These are phyloP conservation scores for Arthromyces matolae DNA, from an alignment of 768 basidiomycete species.

Conservation along the genomic window DNA sequence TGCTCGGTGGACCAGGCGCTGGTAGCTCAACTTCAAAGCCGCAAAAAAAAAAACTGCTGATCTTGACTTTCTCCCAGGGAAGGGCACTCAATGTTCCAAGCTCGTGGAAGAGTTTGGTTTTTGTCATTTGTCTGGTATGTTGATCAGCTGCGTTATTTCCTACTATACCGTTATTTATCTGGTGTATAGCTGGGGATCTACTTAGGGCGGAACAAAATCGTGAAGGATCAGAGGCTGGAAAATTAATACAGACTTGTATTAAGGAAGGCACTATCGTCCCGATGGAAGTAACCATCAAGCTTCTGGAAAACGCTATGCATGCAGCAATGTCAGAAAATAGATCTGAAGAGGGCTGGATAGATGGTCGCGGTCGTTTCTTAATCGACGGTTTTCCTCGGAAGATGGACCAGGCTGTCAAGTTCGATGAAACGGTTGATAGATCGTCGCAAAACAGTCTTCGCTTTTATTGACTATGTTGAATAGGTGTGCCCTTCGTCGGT, in stretches of 20 bases:
- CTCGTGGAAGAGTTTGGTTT: slow-evolving; percentile 86
- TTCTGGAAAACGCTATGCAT: slow-evolving; percentile 90
- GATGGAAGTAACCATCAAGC: slow-evolving; percentile 93
- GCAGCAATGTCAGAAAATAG: slow-evolving; percentile 46
- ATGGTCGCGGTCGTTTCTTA: slow-evolving; percentile 81
- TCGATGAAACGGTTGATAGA: slow-evolving; percentile 72
- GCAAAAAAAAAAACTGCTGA: too few species aligned
- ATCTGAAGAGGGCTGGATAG: slow-evolving; percentile 55
- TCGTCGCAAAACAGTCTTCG: not conserved
- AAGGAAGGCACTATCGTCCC: slow-evolving; percentile 92
- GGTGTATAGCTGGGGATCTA: slow-evolving; percentile 96
- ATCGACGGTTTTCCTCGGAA: slow-evolving; percentile 98
- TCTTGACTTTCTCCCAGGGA: too few species aligned
- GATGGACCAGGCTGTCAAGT: slow-evolving; percentile 95
- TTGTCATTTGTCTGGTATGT: slow-evolving; percentile 86
- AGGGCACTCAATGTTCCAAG: slow-evolving; percentile 89
- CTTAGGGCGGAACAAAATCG: slow-evolving; percentile 91
- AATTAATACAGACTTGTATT: slow-evolving; percentile 85
- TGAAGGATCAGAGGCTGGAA: slow-evolving; percentile 77
- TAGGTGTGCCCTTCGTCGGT: slow-evolving; percentile 79
- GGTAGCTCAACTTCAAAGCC: too few species aligned
- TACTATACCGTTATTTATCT: slow-evolving; percentile 3
- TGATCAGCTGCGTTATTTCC: not conserved
- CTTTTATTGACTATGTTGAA: not conserved
- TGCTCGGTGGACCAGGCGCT: slow-evolving; percentile 95